Evolutionary conservation across 1,139 yeast species (phyloP).

Genomic region (Saccharomyces hybrid): DNA sequence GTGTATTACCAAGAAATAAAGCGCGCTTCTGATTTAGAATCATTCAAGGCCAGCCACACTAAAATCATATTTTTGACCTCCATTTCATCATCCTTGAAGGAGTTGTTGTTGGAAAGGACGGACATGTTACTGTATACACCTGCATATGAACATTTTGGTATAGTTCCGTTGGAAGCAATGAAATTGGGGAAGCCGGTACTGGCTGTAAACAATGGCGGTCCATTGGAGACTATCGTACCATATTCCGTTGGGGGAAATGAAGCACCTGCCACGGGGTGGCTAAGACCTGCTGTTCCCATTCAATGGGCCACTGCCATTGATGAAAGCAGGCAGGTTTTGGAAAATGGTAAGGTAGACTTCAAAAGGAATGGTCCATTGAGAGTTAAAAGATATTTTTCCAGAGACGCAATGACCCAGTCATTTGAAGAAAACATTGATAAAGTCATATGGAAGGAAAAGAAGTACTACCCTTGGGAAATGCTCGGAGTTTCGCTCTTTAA

Average conservation of each 20-base stretch:
- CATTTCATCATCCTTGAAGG: conserved; percentile 58
- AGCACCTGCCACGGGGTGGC: conserved; percentile 69
- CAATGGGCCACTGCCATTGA: conserved; percentile 60
- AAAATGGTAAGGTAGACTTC: conserved; percentile 33
- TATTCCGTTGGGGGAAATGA: conserved; percentile 33
- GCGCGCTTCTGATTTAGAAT: conserved; percentile 28
- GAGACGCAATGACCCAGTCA: conserved; percentile 52
- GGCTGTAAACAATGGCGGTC: conserved; percentile 89
- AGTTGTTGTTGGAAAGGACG: conserved; percentile 51
- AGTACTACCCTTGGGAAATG: conserved; percentile 16
- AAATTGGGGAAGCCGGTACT: conserved; percentile 71
- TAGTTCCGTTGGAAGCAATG: conserved; percentile 96
- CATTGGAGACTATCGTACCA: conserved; percentile 67
- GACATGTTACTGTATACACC: conserved; percentile 79
- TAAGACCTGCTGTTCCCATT: conserved; percentile 45
- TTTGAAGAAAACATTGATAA: conserved; percentile 38
- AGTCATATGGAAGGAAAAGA: conserved; percentile 20
- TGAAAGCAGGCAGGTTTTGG: conserved; percentile 34
- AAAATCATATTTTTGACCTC: conserved; percentile 77
- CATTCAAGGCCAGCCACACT: not conserved
- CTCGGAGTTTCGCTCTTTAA: conserved; percentile 11
- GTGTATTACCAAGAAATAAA: conserved; percentile 31
- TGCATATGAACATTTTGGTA: conserved; percentile 88
- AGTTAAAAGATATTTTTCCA: conserved; percentile 49
- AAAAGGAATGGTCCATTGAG: conserved; percentile 46